These are phyloP conservation scores for Pelargonium myrrhifolium DNA, from an alignment of 441 rosid genomes.

Conservation along the genomic window DNA sequence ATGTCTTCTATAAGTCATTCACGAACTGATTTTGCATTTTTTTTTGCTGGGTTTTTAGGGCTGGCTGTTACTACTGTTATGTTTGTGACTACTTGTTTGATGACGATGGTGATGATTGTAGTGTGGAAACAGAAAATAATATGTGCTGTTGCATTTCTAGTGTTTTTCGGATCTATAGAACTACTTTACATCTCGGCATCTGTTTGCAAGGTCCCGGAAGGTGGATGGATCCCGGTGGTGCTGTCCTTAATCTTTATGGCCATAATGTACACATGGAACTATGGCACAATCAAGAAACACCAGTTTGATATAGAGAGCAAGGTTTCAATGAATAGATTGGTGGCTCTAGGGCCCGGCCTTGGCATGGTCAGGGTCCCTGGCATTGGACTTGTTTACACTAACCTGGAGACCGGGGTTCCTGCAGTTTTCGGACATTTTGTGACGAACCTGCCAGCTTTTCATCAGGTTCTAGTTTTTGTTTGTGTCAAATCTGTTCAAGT, in stretches of 20 bases:
- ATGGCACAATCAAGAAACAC: conserved; percentile 77
- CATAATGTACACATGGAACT: conserved; percentile 92
- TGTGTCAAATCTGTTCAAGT: conserved; percentile 93
- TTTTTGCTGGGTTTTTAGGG: conserved; percentile 40
- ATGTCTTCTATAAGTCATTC: no score
- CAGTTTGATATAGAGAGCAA: conserved; percentile 88
- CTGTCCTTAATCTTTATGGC: conserved; percentile 73
- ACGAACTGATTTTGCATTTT: neutral
- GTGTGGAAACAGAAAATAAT: conserved; percentile 87
- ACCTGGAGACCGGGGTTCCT: conserved; percentile 82
- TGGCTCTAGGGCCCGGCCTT: conserved; percentile 83
- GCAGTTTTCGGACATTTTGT: conserved; percentile 94
- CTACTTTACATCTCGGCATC: conserved; percentile 95
- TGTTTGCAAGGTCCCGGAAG: conserved; percentile 80
- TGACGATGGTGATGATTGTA: conserved; percentile 69
- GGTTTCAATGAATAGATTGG: conserved; percentile 89
- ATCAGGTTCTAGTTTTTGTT: conserved; percentile 76
- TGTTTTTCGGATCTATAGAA: conserved; percentile 79
- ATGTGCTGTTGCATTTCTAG: conserved; percentile 61
- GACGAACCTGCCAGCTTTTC: conserved; percentile 98
- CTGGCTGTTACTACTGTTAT: conserved; percentile 95
- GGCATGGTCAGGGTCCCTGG: conserved; percentile 93
- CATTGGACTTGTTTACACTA: conserved; percentile 80
- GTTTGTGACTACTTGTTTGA: conserved; percentile 94
- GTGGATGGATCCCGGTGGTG: conserved; percentile 98